These are phyloP conservation scores for Diaporthe ampelina DNA, from an alignment of 2,329 filamentous ascomycete species.

Conservation along the genomic window DNA sequence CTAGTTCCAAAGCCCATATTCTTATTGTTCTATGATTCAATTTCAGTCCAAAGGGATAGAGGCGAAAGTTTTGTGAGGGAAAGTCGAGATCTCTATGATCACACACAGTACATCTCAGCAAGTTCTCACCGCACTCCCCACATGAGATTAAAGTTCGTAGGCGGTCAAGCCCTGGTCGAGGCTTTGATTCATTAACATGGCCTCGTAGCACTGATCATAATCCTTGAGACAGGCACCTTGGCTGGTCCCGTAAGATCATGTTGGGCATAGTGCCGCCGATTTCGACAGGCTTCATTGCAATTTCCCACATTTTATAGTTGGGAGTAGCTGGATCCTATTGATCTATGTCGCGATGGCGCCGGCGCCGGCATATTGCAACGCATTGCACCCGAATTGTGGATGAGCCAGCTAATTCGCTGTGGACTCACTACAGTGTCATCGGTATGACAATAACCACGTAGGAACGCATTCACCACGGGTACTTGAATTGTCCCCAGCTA, in stretches of 20 bases:
- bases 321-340: neutral
- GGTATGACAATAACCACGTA: neutral
- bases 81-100: no score
- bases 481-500: no score
- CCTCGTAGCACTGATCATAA: neutral
- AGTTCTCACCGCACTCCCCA: no score
- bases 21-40: neutral
- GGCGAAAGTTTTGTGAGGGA: neutral
- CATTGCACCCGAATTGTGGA: neutral
- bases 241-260: neutral
- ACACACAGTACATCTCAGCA: neutral
- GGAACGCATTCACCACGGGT: neutral
- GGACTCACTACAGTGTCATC: neutral
- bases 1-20: no score
- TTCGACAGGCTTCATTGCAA: neutral
- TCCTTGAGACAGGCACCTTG: neutral
- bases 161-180: neutral
- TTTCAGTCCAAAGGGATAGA: no score
- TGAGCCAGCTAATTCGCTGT: neutral
- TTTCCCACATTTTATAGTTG: no score
- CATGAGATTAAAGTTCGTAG: neutral
- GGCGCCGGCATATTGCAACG: neutral
- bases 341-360: no score
- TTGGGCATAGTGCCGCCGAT: neutral
- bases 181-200: neutral